Conservation (phyloP, 148 eudicot genomes). For the Rhododendron mucronatum region DNA sequence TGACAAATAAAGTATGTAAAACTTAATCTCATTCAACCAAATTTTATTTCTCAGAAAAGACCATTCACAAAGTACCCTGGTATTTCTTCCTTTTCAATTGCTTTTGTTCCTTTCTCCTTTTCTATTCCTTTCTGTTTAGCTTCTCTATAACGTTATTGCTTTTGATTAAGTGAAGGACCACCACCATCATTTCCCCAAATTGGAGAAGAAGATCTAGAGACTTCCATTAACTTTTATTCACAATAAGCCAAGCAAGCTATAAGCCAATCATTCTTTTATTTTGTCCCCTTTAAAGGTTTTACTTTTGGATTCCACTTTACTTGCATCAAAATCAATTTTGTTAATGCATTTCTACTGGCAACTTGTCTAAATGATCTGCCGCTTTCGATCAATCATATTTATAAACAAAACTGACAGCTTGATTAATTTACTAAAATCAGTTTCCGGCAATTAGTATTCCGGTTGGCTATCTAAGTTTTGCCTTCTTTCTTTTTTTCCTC, state of each 20-base stretch:
- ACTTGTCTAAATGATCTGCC: not conserved
- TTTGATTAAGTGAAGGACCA: conserved; percentile 14
- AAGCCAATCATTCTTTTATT: conserved; percentile 3
- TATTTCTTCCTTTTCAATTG: not conserved
- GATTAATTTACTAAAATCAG: not conserved
- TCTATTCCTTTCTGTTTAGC: not conserved
- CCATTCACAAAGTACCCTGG: not conserved
- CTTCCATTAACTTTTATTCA: conserved; percentile 7
- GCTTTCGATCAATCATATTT: not conserved
- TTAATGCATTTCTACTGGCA: not conserved
- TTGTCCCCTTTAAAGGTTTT: not conserved
- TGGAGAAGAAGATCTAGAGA: conserved; percentile 18
- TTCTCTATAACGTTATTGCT: conserved; percentile 2
- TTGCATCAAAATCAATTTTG: not conserved
- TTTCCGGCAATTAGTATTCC: not conserved
- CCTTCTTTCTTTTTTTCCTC: not conserved
- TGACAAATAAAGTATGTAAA: not conserved
- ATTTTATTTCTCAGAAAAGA: not conserved
- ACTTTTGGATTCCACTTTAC: not conserved
- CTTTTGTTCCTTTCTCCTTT: conserved; percentile 11
- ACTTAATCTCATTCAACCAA: not conserved
- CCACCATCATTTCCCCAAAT: conserved; percentile 6
- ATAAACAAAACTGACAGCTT: not conserved
- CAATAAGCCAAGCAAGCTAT: conserved; percentile 1
- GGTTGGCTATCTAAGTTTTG: not conserved